Percentiles rank a stretch among this genome's conserved stretches.
These are phyloP conservation scores for Cudoniella acicularis DNA, from an alignment of 495 filamentous ascomycete genomes.

Conservation along the genomic window DNA sequence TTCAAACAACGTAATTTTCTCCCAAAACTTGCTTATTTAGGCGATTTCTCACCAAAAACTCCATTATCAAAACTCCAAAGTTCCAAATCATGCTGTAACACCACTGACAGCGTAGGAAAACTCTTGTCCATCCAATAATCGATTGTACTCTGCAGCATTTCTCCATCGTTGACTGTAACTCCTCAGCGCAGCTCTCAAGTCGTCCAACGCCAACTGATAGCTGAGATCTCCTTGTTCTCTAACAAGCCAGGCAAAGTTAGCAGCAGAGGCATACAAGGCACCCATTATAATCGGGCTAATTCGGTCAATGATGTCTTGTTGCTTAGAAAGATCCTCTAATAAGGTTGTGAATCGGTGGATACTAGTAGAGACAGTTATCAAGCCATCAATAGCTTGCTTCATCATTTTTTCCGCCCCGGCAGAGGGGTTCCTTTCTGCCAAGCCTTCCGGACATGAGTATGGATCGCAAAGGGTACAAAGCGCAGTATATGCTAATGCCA, in stretches of 20 bases:
- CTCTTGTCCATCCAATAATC: conserved; percentile 30
- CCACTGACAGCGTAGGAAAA: conserved; percentile 23
- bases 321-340: conserved; percentile 9
- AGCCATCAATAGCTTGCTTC: conserved; percentile 25
- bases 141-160: conserved; percentile 30
- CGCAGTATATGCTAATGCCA: conserved; percentile 14
- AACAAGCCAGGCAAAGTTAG: conserved; percentile 36
- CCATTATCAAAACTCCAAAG: background rate
- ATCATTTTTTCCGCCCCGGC: conserved; percentile 15
- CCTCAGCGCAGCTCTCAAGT: conserved; percentile 26
- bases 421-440: background rate
- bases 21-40: background rate
- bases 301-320: conserved; percentile 16
- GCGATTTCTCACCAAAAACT: background rate
- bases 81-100: background rate
- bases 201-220: conserved; percentile 25
- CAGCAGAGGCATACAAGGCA: conserved; percentile 31
- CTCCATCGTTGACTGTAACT: conserved; percentile 31
- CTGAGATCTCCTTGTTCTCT: conserved; percentile 22
- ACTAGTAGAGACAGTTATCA: conserved; percentile 23
- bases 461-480: conserved; percentile 23
- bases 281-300: conserved; percentile 33
- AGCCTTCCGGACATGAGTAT: conserved; percentile 20
- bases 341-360: conserved; percentile 20
- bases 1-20: background rate